These are phyloP conservation scores for Panicum hallii DNA, from an alignment of 202 grass and related monocot genomes.

Conservation along the genomic window DNA sequence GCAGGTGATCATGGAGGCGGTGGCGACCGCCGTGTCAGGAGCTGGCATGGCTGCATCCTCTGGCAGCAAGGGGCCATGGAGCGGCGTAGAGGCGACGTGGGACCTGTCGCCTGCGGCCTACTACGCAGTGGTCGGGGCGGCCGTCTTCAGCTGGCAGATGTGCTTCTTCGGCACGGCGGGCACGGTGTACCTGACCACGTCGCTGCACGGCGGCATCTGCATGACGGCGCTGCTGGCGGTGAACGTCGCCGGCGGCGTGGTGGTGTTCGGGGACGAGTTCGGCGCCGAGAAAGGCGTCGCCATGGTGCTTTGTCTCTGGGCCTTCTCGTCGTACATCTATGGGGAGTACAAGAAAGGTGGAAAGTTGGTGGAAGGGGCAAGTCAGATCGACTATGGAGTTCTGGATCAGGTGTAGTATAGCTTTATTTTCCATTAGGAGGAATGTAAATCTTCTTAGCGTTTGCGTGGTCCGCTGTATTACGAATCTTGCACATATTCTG, in stretches of 20 bases:
- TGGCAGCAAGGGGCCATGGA: background rate
- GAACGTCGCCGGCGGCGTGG: conserved; percentile 65
- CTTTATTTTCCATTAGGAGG: background rate
- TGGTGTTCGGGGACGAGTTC: conserved; percentile 57
- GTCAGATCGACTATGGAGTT: background rate
- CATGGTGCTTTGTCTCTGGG: conserved; percentile 63
- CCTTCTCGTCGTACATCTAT: conserved; percentile 63
- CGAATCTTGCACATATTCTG: background rate
- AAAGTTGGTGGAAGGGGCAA: background rate
- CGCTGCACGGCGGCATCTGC: conserved; percentile 68
- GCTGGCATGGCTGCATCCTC: conserved; percentile 35
- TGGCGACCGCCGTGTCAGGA: conserved; percentile 51
- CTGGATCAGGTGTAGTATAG: conserved; percentile 3
- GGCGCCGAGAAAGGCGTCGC: conserved; percentile 48
- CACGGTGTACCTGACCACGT: conserved; percentile 65
- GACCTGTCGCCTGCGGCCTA: conserved; percentile 49
- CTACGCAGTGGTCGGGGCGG: conserved; percentile 49
- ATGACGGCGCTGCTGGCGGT: conserved; percentile 69
- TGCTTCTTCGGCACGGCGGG: conserved; percentile 73
- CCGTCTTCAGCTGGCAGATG: conserved; percentile 65
- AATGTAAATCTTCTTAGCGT: background rate
- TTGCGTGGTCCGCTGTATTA: background rate
- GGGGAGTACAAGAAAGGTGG: conserved; percentile 53
- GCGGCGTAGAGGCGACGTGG: conserved; percentile 42
- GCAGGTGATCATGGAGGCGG: conserved; percentile 68